Percentiles rank a stretch among this genome's conserved stretches.
These are phyloP conservation scores for Tetradesmus lagerheimii DNA, from an alignment of 139 green algal species.

Conservation along the genomic window DNA sequence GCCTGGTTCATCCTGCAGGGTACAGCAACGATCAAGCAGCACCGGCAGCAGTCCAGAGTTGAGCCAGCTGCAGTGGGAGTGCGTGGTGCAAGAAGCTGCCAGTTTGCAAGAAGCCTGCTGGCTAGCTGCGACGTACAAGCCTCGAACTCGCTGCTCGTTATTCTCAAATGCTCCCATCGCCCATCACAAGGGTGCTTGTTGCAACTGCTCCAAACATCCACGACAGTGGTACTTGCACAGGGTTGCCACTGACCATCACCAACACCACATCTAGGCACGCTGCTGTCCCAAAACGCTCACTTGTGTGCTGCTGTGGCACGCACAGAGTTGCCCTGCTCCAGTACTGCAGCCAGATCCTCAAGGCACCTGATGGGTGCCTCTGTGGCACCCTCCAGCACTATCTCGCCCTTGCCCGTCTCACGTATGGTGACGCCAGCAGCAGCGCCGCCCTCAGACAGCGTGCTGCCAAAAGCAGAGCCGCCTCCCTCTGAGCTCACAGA, in stretches of 20 bases:
- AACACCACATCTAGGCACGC: not conserved
- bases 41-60: not conserved
- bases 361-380: conserved; percentile 47
- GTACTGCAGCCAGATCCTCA: conserved; percentile 33
- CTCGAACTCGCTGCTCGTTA: too few species aligned
- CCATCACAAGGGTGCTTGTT: too few species aligned
- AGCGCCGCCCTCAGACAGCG: not conserved
- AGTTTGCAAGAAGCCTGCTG: not conserved
- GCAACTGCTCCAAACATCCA: not conserved
- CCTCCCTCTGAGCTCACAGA: not conserved
- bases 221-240: not conserved
- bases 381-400: conserved; percentile 60
- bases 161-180: not conserved
- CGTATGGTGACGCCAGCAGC: conserved; percentile 47
- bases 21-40: not conserved
- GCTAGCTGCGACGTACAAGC: not conserved
- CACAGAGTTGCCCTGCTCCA: conserved; percentile 49
- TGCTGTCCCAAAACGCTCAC: not conserved
- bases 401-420: conserved; percentile 51
- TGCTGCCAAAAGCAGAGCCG: not conserved
- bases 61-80: not conserved
- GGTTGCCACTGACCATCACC: not conserved
- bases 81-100: too few species aligned
- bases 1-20: conserved; percentile 57
- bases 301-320: conserved; percentile 51